These are phyloP conservation scores for Colletotrichum cuscutae DNA, from an alignment of 2,329 filamentous ascomycete genomes.

Conservation along the genomic window DNA sequence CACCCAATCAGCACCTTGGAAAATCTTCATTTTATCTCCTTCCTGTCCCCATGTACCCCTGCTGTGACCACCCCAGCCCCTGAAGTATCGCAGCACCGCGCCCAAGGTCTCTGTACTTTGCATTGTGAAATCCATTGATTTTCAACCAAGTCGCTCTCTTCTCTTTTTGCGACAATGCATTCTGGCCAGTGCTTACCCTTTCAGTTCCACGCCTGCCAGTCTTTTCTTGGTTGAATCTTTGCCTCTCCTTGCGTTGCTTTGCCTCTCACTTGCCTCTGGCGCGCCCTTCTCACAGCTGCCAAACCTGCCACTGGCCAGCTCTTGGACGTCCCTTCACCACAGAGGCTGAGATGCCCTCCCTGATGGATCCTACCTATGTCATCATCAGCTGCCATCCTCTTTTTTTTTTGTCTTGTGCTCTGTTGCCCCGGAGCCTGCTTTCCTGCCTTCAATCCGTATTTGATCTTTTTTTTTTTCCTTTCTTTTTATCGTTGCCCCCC, in stretches of 20 bases:
- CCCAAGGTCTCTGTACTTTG: constrained; percentile 23
- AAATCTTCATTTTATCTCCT: constrained; percentile 52
- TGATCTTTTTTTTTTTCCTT: background rate
- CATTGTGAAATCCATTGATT: background rate
- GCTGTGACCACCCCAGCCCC: constrained; percentile 46
- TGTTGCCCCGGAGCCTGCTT: constrained; percentile 21
- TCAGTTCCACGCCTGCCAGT: no score
- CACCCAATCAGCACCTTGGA: constrained; percentile 50
- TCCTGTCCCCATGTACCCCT: constrained; percentile 45
- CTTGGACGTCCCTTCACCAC: background rate
- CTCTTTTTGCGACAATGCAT: constrained; percentile 29
- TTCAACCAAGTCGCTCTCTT: background rate
- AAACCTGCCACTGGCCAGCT: no score
- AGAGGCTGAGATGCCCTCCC: background rate
- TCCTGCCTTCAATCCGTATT: background rate
- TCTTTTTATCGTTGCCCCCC: background rate
- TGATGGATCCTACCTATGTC: constrained; percentile 30
- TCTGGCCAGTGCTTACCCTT: constrained; percentile 17
- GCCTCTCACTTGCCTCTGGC: background rate
- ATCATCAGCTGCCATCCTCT: constrained; percentile 17
- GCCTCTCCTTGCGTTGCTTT: background rate
- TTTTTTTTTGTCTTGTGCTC: background rate
- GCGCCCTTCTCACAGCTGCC: background rate
- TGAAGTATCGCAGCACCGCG: constrained; percentile 46
- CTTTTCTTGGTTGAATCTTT: no score